phyloP scores from a whole-genome alignment of 176 grass and related monocot genomes.

The Chrysopogon serrulatus region DNA sequence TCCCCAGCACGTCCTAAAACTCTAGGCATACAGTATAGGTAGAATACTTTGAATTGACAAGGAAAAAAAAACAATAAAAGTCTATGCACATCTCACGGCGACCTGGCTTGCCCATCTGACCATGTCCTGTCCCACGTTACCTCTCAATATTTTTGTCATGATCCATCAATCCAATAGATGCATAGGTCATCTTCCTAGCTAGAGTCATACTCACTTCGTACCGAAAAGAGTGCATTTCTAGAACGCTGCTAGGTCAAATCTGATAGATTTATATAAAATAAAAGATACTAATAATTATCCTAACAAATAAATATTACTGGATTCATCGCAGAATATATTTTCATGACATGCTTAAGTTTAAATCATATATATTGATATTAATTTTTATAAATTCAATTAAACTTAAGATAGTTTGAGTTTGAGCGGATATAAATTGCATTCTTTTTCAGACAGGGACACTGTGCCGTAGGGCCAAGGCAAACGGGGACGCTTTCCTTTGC shows the following conservation, averaged over 20 bases:
- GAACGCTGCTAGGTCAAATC: neutral
- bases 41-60: neutral
- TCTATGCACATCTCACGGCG: neutral
- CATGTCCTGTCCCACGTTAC: neutral
- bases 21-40: neutral
- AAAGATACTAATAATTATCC: neutral
- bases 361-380: too few species aligned
- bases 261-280: neutral
- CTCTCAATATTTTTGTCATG: neutral
- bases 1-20: neutral
- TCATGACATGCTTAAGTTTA: neutral
- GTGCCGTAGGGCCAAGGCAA: slow-evolving; percentile 34
- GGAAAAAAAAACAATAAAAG: neutral
- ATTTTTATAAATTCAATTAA: neutral
- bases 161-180: neutral
- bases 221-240: neutral
- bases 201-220: neutral
- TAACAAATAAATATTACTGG: neutral
- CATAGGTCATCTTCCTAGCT: slow-evolving; percentile 5
- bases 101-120: neutral
- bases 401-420: neutral
- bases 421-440: neutral
- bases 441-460: neutral
- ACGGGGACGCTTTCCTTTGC: neutral
- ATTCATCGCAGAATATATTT: neutral